Conservation (phyloP, 441 rosid genomes). For the Biscutella laevigata region DNA sequence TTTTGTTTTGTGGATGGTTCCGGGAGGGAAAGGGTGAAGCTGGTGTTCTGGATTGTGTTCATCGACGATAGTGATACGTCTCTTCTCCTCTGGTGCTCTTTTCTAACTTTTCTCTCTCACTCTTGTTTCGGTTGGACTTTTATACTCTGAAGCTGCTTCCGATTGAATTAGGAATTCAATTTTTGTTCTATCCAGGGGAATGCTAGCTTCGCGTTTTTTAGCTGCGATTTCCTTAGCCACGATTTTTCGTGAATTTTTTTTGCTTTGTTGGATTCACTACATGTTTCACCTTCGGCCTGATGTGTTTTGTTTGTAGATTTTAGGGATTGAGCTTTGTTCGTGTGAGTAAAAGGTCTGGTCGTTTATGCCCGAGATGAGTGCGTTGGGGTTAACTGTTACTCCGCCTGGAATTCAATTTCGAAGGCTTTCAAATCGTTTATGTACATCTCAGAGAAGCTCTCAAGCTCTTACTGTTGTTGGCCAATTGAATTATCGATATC, state of each 20-base stretch:
- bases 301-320: background rate
- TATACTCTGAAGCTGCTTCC: background rate
- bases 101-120: background rate
- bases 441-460: conserved; percentile 23
- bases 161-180: background rate
- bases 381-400: conserved; percentile 54
- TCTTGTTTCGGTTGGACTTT: background rate
- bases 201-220: background rate
- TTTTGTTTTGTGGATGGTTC: conserved; percentile 15
- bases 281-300: too few relatives aligned
- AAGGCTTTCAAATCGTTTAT: conserved; percentile 22
- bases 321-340: conserved; percentile 11
- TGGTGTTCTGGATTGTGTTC: background rate
- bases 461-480: conserved; percentile 29
- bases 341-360: conserved; percentile 10
- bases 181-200: conserved; percentile 10
- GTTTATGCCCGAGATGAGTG: conserved; percentile 36
- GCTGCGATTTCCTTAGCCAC: too few relatives aligned
- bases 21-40: conserved; percentile 10
- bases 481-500: conserved; percentile 19
- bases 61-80: conserved; percentile 18
- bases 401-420: conserved; percentile 43
- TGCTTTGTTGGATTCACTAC: too few relatives aligned
- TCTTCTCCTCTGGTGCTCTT: conserved; percentile 16
- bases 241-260: background rate